These are phyloP conservation scores for Pyrus pyrifolia DNA, from an alignment of 306 rosid genomes.

Conservation along the genomic window DNA sequence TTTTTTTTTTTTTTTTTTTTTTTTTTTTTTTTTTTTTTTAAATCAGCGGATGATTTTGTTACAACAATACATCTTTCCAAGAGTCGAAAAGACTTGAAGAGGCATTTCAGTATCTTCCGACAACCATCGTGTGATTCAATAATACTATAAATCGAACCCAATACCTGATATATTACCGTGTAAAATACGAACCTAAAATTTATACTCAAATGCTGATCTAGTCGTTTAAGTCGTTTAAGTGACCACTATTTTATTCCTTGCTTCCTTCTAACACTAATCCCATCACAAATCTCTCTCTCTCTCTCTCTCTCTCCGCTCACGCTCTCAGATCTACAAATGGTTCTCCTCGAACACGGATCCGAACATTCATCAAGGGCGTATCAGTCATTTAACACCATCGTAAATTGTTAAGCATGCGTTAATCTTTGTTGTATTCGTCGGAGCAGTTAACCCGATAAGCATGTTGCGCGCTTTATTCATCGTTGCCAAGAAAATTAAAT, in stretches of 20 bases:
- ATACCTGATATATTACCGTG: too few relatives aligned
- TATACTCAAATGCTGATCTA: background rate
- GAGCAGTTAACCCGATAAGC: constrained; percentile 31
- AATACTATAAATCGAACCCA: too few relatives aligned
- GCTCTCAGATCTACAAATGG: too few relatives aligned
- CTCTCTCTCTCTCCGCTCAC: background rate
- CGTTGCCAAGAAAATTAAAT: background rate
- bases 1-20: too few relatives aligned
- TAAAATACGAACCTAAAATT: too few relatives aligned
- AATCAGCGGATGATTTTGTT: too few relatives aligned
- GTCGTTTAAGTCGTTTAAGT: background rate
- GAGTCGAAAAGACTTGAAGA: too few relatives aligned
- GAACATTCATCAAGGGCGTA: background rate
- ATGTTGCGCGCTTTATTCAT: constrained; percentile 15
- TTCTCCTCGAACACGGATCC: background rate
- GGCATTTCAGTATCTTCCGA: too few relatives aligned
- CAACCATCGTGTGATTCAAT: too few relatives aligned
- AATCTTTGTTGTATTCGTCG: background rate
- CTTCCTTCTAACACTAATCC: background rate
- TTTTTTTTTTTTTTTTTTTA: too few relatives aligned
- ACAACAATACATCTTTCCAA: too few relatives aligned
- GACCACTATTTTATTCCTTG: background rate
- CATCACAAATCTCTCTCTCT: background rate
- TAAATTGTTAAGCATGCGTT: background rate
- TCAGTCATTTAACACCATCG: background rate